Conservation (phyloP, 768 basidiomycete genomes). For the Lanmaoa rubissima region DNA sequence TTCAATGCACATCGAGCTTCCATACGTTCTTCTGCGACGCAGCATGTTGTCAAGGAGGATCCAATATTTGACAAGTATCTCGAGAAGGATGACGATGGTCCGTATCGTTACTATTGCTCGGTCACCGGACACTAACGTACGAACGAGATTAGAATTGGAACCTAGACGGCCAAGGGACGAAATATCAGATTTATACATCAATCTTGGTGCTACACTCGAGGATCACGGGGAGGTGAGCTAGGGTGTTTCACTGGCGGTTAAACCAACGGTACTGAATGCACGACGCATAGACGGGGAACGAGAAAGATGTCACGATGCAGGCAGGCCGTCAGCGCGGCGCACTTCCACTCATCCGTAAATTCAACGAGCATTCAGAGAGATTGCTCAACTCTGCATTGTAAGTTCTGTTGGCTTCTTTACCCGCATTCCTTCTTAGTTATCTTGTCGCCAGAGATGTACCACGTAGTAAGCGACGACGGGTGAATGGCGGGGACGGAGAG, state of each 20-base stretch:
- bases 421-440: background rate
- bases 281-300: conserved; percentile 71
- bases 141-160: conserved; percentile 56
- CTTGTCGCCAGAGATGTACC: conserved; percentile 44
- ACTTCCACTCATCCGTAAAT: conserved; percentile 90
- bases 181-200: conserved; percentile 73
- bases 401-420: conserved; percentile 18
- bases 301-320: conserved; percentile 93
- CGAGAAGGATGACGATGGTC: conserved; percentile 95
- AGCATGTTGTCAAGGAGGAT: conserved; percentile 86
- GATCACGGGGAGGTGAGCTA: conserved; percentile 81
- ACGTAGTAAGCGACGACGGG: conserved; percentile 59
- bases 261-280: background rate
- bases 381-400: conserved; percentile 79
- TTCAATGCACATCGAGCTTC: conserved; percentile 95
- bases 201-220: conserved; percentile 83
- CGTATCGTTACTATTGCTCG: conserved; percentile 18
- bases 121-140: background rate
- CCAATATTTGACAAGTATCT: conserved; percentile 94
- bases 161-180: conserved; percentile 69
- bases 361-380: conserved; percentile 96
- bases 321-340: conserved; percentile 86
- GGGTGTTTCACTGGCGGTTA: background rate
- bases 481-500: conserved; percentile 41
- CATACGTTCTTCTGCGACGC: conserved; percentile 80